phyloP scores from a whole-genome alignment of 2,329 filamentous ascomycete species.

The Alternaria solani region DNA sequence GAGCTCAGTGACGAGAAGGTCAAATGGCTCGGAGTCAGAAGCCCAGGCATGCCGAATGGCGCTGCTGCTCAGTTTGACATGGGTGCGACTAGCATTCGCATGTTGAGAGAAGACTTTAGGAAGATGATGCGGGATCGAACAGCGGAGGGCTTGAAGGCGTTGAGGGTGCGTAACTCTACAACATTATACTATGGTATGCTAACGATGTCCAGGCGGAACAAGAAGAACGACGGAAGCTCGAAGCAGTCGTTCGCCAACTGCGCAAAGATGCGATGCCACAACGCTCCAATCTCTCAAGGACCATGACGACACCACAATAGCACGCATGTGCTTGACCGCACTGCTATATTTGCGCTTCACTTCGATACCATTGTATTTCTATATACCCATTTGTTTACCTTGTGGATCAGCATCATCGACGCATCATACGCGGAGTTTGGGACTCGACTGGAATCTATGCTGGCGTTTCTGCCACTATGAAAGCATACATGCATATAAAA shows the following conservation, averaged over 20 bases:
- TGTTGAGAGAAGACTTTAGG: conserved; percentile 77
- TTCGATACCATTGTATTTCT: neutral
- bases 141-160: conserved; percentile 68
- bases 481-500: conserved; percentile 2
- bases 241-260: conserved; percentile 66
- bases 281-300: conserved; percentile 24
- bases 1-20: conserved; percentile 73
- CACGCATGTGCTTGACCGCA: neutral
- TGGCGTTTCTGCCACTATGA: neutral
- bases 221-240: conserved; percentile 73
- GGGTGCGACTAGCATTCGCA: conserved; percentile 71
- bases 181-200: conserved; percentile 12
- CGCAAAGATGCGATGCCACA: conserved; percentile 51
- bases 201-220: conserved; percentile 67
- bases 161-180: conserved; percentile 60
- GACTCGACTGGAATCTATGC: neutral
- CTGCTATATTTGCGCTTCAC: neutral
- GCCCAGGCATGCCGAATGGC: conserved; percentile 54
- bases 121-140: conserved; percentile 81
- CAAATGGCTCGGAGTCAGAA: conserved; percentile 68
- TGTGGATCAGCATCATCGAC: neutral
- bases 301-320: conserved; percentile 17
- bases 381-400: neutral
- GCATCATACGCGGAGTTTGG: conserved; percentile 5
- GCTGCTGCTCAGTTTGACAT: conserved; percentile 36